Evolutionary conservation across 208 protist species (phyloP).

Genomic region (Crithidia brevicula): DNA sequence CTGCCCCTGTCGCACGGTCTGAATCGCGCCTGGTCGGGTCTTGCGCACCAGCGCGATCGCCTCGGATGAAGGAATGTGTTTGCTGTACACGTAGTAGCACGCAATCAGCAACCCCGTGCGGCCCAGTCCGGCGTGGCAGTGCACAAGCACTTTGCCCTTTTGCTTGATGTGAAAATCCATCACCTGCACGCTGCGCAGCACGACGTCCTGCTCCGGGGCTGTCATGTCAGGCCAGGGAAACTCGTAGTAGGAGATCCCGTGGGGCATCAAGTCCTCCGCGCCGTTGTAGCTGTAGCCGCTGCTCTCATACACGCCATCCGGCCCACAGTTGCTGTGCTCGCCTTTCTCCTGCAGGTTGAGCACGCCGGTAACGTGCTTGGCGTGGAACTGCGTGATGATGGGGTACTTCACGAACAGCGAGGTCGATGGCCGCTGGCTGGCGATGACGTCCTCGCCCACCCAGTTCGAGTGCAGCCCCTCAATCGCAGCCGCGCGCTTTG

Average conservation of each 20-base stretch:
- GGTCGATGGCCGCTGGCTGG: constrained; percentile 86
- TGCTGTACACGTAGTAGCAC: constrained; percentile 90
- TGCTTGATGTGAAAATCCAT: constrained; percentile 92
- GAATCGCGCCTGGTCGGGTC: constrained; percentile 79
- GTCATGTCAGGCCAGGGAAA: constrained; percentile 94
- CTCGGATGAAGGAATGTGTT: constrained; percentile 71
- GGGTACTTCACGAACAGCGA: constrained; percentile 88
- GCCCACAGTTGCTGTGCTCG: constrained; percentile 92
- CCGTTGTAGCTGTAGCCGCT: constrained; percentile 92
- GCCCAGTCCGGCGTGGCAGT: constrained; percentile 93
- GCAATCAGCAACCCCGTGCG: constrained; percentile 92
- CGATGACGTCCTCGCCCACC: constrained; percentile 85
- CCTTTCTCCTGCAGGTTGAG: constrained; percentile 93
- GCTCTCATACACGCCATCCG: constrained; percentile 81
- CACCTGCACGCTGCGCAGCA: constrained; percentile 90
- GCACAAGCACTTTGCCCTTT: constrained; percentile 85
- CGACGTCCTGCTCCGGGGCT: constrained; percentile 85
- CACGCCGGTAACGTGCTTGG: constrained; percentile 77
- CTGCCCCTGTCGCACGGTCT: constrained; percentile 81
- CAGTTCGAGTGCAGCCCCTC: constrained; percentile 90
- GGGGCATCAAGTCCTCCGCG: constrained; percentile 84
- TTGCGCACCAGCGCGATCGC: constrained; percentile 80
- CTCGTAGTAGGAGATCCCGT: constrained; percentile 90
- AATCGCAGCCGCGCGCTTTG: constrained; percentile 69
- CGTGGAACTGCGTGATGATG: constrained; percentile 84